These are phyloP conservation scores for Cyclanthera cordifolia DNA, from an alignment of 306 rosid genomes.

Conservation along the genomic window DNA sequence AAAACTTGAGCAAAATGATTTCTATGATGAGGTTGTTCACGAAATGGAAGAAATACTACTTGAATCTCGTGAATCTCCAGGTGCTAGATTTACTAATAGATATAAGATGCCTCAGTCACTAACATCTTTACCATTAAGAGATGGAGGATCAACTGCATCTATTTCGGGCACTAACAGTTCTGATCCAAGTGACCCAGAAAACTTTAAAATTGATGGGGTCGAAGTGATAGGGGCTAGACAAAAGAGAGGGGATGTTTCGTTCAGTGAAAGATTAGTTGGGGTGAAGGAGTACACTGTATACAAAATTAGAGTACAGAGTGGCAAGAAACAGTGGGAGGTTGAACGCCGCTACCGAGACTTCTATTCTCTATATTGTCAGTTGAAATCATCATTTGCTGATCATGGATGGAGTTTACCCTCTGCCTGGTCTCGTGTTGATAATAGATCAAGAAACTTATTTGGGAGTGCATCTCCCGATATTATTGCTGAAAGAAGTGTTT, in stretches of 20 bases:
- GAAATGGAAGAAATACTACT: conserved; percentile 98
- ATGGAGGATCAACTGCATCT: conserved; percentile 86
- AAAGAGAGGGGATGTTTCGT: conserved; percentile 83
- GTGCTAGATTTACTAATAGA: conserved; percentile 38
- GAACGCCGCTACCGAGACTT: conserved; percentile 91
- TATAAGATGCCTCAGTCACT: conserved; percentile 39
- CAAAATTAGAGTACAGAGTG: conserved; percentile 67
- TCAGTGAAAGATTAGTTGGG: conserved; percentile 95
- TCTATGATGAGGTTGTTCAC: conserved; percentile 71
- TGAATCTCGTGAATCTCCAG: conserved; percentile 60
- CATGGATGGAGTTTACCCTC: conserved; percentile 72
- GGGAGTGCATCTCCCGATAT: conserved; percentile 89
- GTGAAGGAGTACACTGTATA: conserved; percentile 93
- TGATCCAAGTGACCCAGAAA: conserved; percentile 33
- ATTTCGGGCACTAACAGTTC: conserved; percentile 56
- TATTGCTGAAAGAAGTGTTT: conserved; percentile 73
- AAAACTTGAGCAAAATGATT: conserved; percentile 50
- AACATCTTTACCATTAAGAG: conserved; percentile 52
- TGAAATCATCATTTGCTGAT: conserved; percentile 54
- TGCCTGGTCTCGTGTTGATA: conserved; percentile 77
- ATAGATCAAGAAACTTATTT: conserved; percentile 67
- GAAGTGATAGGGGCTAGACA: conserved; percentile 98
- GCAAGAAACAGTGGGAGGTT: conserved; percentile 82
- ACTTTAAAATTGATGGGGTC: conserved; percentile 54
- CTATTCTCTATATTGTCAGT: conserved; percentile 49